Evolutionary conservation across 805 yeast species (phyloP).

Genomic region (Kazachstania kunashirensis): DNA sequence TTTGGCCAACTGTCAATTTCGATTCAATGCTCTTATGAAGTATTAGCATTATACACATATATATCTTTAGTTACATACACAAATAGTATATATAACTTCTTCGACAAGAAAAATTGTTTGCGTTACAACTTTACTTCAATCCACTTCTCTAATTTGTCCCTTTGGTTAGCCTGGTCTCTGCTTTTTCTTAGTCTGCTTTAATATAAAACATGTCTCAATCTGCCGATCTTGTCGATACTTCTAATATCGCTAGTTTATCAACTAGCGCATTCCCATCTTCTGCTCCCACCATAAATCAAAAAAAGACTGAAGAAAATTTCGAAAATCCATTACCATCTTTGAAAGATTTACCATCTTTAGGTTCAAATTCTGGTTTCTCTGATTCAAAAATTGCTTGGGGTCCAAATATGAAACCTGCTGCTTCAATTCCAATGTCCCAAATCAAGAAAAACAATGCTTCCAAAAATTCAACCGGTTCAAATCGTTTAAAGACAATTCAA

Average conservation of each 20-base stretch:
- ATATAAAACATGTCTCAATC: neutral
- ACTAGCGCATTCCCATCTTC: slow-evolving; percentile 1
- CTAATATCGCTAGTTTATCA: slow-evolving; percentile 1
- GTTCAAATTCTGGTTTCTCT: slow-evolving; percentile 32
- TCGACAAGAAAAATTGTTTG: too few relatives aligned
- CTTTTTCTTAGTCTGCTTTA: too few relatives aligned
- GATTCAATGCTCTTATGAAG: too few relatives aligned
- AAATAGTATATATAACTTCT: too few relatives aligned
- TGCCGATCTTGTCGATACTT: neutral
- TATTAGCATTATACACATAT: too few relatives aligned
- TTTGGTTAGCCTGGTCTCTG: slow-evolving; percentile 7
- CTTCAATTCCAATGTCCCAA: slow-evolving; percentile 18
- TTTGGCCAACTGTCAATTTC: too few relatives aligned
- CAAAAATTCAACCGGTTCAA: slow-evolving; percentile 27
- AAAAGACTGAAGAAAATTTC: neutral
- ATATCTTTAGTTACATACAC: too few relatives aligned
- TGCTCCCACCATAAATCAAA: neutral
- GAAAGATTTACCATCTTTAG: slow-evolving; percentile 57
- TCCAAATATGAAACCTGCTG: slow-evolving; percentile 37
- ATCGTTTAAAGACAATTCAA: slow-evolving; percentile 52
- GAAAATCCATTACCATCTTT: slow-evolving; percentile 22
- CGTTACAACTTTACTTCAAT: neutral
- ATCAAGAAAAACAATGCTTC: slow-evolving; percentile 8
- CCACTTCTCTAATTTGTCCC: slow-evolving; percentile 3
- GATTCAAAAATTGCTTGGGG: slow-evolving; percentile 33